phyloP scores from a whole-genome alignment of 2,329 filamentous ascomycete genomes.

The Xylaria sp. region DNA sequence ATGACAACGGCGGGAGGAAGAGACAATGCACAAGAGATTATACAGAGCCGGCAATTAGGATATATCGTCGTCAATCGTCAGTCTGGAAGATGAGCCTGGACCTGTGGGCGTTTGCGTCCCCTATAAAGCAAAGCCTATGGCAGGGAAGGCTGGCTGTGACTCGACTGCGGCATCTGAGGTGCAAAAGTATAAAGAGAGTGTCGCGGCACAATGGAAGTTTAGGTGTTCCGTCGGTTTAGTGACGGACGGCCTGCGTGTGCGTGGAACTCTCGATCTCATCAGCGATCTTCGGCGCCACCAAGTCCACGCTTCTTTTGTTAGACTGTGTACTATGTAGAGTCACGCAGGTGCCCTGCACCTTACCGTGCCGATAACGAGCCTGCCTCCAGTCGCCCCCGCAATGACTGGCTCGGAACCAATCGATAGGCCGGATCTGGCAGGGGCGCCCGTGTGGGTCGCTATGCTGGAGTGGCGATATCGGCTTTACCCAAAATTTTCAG shows the following conservation, averaged over 20 bases:
- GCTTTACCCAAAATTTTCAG: neutral
- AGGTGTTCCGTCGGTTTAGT: conserved; percentile 9
- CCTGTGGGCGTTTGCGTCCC: neutral
- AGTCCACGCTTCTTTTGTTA: neutral
- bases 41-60: neutral
- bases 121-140: neutral
- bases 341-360: neutral
- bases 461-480: neutral
- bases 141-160: neutral
- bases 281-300: conserved; percentile 17
- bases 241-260: neutral
- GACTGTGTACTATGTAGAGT: neutral
- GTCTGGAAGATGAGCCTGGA: neutral
- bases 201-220: neutral
- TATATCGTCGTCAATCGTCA: neutral
- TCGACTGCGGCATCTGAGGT: neutral
- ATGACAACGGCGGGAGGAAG: conserved; percentile 1
- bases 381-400: neutral
- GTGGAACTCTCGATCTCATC: conserved; percentile 1
- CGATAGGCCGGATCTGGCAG: neutral
- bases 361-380: neutral
- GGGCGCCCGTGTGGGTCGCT: neutral
- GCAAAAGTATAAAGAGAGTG: conserved; percentile 2
- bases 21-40: neutral
- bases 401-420: conserved; percentile 6